phyloP scores from a whole-genome alignment of 2,329 filamentous ascomycete genomes.

The Fusarium solani-melongenae region DNA sequence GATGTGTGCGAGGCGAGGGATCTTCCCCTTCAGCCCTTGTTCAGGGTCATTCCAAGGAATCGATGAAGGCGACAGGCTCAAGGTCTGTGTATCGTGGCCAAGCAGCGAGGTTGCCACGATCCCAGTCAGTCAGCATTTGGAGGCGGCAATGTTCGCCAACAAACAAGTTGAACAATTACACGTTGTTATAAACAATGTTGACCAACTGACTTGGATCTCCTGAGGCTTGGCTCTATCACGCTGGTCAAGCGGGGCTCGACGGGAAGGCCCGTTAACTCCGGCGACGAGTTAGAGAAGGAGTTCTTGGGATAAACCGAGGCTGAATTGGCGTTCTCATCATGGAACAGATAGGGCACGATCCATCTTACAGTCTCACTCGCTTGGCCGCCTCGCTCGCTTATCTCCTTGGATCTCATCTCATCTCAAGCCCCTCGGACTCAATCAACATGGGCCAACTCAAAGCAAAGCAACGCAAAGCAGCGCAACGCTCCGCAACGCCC shows the following conservation, averaged over 20 bases:
- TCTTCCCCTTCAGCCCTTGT: slow-evolving; percentile 11
- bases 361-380: slow-evolving; percentile 25
- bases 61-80: slow-evolving; percentile 12
- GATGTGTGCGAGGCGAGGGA: slow-evolving; percentile 10
- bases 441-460: slow-evolving; percentile 25
- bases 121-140: neutral
- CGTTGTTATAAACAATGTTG: neutral
- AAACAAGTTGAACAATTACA: neutral
- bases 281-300: neutral
- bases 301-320: neutral
- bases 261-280: slow-evolving; percentile 1
- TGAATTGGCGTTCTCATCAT: neutral
- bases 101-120: neutral
- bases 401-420: slow-evolving; percentile 13
- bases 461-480: neutral
- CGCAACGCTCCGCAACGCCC: neutral
- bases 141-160: neutral
- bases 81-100: neutral
- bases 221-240: slow-evolving; percentile 6
- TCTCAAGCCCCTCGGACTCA: slow-evolving; percentile 1
- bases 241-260: neutral
- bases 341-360: neutral
- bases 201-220: neutral
- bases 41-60: slow-evolving; percentile 3
- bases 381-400: slow-evolving; percentile 25